These are phyloP conservation scores for Salisapilia sapeloensis DNA, from an alignment of 352 stramenopile genomes.

Conservation along the genomic window DNA sequence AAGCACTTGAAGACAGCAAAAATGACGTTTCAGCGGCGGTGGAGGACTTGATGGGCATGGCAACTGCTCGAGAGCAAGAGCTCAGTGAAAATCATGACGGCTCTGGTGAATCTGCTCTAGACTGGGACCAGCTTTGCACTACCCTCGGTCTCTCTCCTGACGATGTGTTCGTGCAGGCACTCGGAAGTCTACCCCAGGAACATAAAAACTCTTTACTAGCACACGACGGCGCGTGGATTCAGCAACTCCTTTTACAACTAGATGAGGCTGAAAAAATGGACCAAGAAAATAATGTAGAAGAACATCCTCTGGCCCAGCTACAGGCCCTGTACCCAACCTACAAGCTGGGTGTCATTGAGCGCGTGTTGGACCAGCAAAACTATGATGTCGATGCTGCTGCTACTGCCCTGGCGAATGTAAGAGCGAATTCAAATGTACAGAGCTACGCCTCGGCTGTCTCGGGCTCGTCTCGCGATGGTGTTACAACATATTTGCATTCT, in stretches of 20 bases:
- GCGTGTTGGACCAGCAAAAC: constrained; percentile 32
- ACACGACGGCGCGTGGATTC: constrained; percentile 36
- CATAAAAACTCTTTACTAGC: constrained; percentile 23
- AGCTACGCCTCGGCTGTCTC: constrained; percentile 18
- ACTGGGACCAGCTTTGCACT: constrained; percentile 35
- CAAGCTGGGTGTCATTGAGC: constrained; percentile 36
- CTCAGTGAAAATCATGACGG: too few relatives aligned
- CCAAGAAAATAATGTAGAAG: constrained; percentile 9
- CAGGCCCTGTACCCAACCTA: constrained; percentile 35
- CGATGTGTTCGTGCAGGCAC: constrained; percentile 26
- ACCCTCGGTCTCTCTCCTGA: constrained; percentile 27
- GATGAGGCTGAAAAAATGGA: constrained; percentile 21
- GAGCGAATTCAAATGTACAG: constrained; percentile 29
- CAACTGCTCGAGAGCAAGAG: neutral
- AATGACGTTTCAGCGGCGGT: constrained; percentile 1
- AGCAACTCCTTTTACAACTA: constrained; percentile 38
- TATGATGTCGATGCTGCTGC: constrained; percentile 40
- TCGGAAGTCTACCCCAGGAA: constrained; percentile 18
- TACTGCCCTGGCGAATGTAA: constrained; percentile 32
- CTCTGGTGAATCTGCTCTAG: too few relatives aligned
- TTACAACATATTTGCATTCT: too few relatives aligned
- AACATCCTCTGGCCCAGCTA: constrained; percentile 32
- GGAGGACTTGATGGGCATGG: constrained; percentile 1
- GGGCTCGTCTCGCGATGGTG: too few relatives aligned
- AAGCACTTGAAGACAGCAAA: neutral